phyloP scores from a whole-genome alignment of 2,329 filamentous ascomycete genomes.

The Colletotrichum spaethianum region DNA sequence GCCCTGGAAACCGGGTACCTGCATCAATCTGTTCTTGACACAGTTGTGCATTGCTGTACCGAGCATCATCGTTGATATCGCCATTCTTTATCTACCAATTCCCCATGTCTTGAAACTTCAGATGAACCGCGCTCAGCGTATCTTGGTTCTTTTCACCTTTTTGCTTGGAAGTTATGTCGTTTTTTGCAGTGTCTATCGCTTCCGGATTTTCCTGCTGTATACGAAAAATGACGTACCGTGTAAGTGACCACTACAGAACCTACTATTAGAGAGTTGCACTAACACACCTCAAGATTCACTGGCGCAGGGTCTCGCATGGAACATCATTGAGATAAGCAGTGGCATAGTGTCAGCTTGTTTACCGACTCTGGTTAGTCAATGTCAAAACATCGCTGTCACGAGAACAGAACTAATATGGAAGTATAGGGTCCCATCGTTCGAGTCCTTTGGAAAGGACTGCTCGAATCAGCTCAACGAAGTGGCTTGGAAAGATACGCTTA shows the following conservation, averaged over 20 bases:
- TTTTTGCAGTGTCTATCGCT: constrained; percentile 34
- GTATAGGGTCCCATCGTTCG: constrained; percentile 27
- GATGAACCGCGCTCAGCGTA: constrained; percentile 29
- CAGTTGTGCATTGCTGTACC: constrained; percentile 33
- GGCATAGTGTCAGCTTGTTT: constrained; percentile 37
- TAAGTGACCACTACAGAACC: neutral
- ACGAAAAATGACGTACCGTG: constrained; percentile 34
- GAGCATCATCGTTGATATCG: constrained; percentile 37
- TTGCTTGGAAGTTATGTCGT: constrained; percentile 37
- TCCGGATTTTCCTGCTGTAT: constrained; percentile 25
- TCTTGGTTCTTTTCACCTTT: constrained; percentile 34
- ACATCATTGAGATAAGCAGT: constrained; percentile 37
- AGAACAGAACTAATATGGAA: neutral
- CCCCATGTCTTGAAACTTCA: constrained; percentile 35
- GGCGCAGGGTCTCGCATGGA: constrained; percentile 34
- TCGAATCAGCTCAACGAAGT: constrained; percentile 27
- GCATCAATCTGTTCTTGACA: constrained; percentile 36
- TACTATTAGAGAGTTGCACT: neutral
- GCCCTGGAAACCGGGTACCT: constrained; percentile 33
- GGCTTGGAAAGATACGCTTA: constrained; percentile 15
- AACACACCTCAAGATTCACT: constrained; percentile 7
- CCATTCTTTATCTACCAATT: constrained; percentile 35
- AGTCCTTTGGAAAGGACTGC: constrained; percentile 28
- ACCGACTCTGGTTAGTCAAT: constrained; percentile 25
- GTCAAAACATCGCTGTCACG: too few species aligned